Conservation (phyloP, 345 rosid species). For the Syzygium oleosum region DNA sequence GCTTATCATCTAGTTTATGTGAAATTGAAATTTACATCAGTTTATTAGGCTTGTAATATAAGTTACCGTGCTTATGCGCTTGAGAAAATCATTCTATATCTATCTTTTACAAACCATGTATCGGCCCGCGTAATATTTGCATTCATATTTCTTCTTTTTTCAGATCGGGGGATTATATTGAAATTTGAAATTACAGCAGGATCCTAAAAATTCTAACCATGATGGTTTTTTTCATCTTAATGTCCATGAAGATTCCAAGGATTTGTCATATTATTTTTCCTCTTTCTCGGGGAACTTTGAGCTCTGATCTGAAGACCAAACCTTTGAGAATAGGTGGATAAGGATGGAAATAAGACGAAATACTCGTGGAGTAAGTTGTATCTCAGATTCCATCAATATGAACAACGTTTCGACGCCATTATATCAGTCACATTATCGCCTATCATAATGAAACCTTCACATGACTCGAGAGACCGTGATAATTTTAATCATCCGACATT, state of each 20-base stretch:
- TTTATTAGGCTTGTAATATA: not conserved
- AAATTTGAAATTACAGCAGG: not conserved
- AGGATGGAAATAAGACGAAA: not conserved
- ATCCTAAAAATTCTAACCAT: not conserved
- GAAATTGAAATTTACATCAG: not conserved
- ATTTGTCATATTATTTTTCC: not conserved
- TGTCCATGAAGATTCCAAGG: not conserved
- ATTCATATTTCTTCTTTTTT: not conserved
- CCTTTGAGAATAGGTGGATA: rapidly evolving
- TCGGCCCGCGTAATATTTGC: not conserved
- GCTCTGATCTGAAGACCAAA: not conserved
- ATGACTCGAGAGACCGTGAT: not conserved
- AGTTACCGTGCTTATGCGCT: not conserved
- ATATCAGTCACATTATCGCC: rapidly evolving
- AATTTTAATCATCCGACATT: not conserved
- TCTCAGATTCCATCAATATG: not conserved
- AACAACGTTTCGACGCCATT: not conserved
- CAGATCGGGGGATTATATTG: rapidly evolving
- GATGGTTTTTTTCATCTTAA: not conserved
- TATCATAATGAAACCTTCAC: not conserved
- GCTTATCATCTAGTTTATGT: not conserved
- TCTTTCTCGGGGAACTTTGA: not conserved
- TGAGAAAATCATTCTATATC: too few relatives aligned
- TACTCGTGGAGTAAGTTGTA: not conserved
- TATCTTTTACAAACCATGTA: not conserved